These are phyloP conservation scores for Lactarius evosmus DNA, from an alignment of 768 basidiomycete genomes.

Conservation along the genomic window DNA sequence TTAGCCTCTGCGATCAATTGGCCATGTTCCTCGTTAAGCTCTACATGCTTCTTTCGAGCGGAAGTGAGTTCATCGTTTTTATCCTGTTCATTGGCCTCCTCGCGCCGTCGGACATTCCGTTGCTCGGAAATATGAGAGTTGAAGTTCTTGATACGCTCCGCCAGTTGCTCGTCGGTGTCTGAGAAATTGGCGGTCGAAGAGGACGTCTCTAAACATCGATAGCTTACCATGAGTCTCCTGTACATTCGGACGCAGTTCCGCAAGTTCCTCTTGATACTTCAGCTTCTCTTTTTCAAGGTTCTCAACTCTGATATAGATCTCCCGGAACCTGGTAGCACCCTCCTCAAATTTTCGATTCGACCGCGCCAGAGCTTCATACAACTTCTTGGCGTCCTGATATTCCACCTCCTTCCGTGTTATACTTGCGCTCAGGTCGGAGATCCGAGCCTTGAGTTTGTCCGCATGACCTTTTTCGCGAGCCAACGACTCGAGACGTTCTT, in stretches of 20 bases:
- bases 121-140: slow-evolving; percentile 53
- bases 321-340: slow-evolving; percentile 78
- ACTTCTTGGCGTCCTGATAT: slow-evolving; percentile 64
- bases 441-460: slow-evolving; percentile 71
- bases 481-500: slow-evolving; percentile 76
- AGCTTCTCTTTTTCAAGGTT: slow-evolving; percentile 58
- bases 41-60: slow-evolving; percentile 51
- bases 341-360: slow-evolving; percentile 82
- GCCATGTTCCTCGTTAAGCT: slow-evolving; percentile 60
- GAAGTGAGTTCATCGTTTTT: slow-evolving; percentile 56
- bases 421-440: slow-evolving; percentile 54
- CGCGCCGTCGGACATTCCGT: slow-evolving; percentile 45
- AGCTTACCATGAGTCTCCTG: slow-evolving; percentile 62
- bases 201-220: background rate
- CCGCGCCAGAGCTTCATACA: slow-evolving; percentile 61
- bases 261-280: slow-evolving; percentile 59
- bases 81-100: slow-evolving; percentile 54
- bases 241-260: slow-evolving; percentile 58
- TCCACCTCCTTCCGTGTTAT: slow-evolving; percentile 72
- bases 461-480: slow-evolving; percentile 81
- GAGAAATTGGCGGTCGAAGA: background rate
- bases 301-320: slow-evolving; percentile 72
- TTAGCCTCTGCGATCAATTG: slow-evolving; percentile 70
- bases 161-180: slow-evolving; percentile 76
- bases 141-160: slow-evolving; percentile 53